These are phyloP conservation scores for Eruca vesicaria DNA, from an alignment of 441 rosid genomes.

Conservation along the genomic window DNA sequence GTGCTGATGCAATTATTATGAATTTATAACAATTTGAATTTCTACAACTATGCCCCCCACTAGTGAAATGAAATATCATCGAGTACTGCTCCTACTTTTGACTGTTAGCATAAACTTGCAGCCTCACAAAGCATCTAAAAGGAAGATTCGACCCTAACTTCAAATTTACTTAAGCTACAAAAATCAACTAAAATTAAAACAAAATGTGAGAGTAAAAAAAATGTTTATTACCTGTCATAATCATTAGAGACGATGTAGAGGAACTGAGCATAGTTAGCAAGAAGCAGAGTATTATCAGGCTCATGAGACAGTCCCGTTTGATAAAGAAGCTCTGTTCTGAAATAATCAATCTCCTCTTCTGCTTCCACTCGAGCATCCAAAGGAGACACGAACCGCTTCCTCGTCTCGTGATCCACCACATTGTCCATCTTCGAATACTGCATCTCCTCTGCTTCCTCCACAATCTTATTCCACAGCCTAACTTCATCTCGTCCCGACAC, in stretches of 20 bases:
- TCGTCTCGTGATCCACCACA: conserved; percentile 56
- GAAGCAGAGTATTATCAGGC: conserved; percentile 63
- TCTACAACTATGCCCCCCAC: conserved; percentile 6
- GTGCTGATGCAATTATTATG: neutral
- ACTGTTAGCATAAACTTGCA: conserved; percentile 22
- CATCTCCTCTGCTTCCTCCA: conserved; percentile 66
- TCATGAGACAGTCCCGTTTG: conserved; percentile 55
- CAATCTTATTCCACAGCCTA: conserved; percentile 60
- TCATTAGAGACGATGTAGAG: conserved; percentile 74
- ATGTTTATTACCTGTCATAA: conserved; percentile 58
- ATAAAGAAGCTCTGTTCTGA: conserved; percentile 62
- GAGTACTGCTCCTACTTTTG: conserved; percentile 27
- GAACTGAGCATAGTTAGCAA: conserved; percentile 86
- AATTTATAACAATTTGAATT: neutral
- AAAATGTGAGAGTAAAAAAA: neutral
- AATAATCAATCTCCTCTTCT: conserved; percentile 51
- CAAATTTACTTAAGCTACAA: neutral
- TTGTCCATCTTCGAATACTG: conserved; percentile 42
- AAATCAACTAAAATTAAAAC: neutral
- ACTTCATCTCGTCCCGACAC: conserved; percentile 54
- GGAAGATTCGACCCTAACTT: conserved; percentile 24
- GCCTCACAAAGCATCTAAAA: conserved; percentile 7
- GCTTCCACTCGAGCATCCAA: conserved; percentile 52
- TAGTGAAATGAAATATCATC: conserved; percentile 22
- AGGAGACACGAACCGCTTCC: conserved; percentile 56